These are phyloP conservation scores for Lippia alba DNA, from an alignment of 305 asterid genomes.

Conservation along the genomic window DNA sequence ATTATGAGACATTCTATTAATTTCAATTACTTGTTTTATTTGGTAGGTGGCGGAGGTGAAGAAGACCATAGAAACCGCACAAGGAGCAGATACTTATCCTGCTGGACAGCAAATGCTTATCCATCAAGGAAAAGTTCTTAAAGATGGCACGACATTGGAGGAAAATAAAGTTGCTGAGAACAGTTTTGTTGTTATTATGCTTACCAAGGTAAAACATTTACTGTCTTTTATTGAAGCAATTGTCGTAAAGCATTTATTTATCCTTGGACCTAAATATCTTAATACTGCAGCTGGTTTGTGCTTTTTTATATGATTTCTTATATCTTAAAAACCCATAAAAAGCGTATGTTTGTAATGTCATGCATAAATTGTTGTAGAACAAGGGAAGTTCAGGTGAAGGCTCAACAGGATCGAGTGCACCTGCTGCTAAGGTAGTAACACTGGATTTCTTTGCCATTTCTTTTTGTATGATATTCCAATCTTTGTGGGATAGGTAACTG, in stretches of 20 bases:
- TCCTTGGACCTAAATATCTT: not conserved
- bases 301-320: constrained; percentile 1
- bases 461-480: not conserved
- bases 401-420: constrained; percentile 58
- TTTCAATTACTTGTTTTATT: constrained; percentile 17
- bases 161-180: constrained; percentile 79
- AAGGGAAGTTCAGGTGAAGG: constrained; percentile 67
- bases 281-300: constrained; percentile 15
- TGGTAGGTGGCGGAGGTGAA: constrained; percentile 76
- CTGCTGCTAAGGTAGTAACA: constrained; percentile 62
- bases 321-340: not conserved
- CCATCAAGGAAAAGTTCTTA: constrained; percentile 84
- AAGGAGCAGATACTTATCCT: constrained; percentile 82
- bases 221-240: constrained; percentile 11
- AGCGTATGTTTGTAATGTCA: constrained; percentile 29
- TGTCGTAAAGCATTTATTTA: constrained; percentile 12
- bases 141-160: constrained; percentile 76
- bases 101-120: constrained; percentile 81
- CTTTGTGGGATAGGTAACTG: not conserved
- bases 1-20: not conserved
- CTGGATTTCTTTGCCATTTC: not conserved
- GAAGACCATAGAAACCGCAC: constrained; percentile 66
- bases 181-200: constrained; percentile 77
- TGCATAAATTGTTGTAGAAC: constrained; percentile 36
- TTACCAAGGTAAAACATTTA: constrained; percentile 57